phyloP scores from a whole-genome alignment of 208 protist species.

The Crithidia acanthocephali region DNA sequence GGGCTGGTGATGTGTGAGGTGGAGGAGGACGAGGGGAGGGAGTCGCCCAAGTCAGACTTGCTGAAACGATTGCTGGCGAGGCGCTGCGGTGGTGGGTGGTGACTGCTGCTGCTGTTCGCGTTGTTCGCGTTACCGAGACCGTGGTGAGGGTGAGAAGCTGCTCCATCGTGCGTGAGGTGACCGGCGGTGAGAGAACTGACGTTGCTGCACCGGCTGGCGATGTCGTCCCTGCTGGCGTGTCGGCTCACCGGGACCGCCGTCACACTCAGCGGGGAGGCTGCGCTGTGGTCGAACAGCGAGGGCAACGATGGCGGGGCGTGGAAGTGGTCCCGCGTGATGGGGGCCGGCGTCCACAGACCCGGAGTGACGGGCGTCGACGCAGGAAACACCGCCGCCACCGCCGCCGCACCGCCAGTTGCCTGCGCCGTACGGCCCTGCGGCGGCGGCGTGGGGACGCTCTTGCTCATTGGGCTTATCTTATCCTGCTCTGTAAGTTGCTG shows the following conservation, averaged over 20 bases:
- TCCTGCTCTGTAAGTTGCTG: not conserved
- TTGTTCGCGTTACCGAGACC: not conserved
- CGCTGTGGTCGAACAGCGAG: not conserved
- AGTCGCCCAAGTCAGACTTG: conserved; percentile 10
- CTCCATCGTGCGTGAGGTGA: no score
- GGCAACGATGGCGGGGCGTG: conserved; percentile 1
- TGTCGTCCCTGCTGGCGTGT: conserved; percentile 1
- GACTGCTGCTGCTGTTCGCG: not conserved
- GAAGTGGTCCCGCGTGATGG: not conserved
- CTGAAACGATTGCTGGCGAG: conserved; percentile 6
- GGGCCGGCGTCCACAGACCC: not conserved
- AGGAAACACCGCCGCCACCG: not conserved
- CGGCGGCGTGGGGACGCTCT: not conserved
- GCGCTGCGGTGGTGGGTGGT: not conserved
- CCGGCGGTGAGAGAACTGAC: not conserved
- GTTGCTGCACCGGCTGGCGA: not conserved
- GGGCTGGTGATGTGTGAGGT: conserved; percentile 15
- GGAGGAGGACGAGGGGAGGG: not conserved
- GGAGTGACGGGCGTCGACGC: conserved; percentile 1
- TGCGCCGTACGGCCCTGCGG: no score
- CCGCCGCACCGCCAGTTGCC: not conserved
- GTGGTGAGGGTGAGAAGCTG: no score
- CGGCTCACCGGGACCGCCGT: not conserved
- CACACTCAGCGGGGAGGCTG: not conserved
- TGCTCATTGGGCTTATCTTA: not conserved